Evolutionary conservation across 768 basidiomycete species (phyloP).

Genomic region (Suillus fuscotomentosus): DNA sequence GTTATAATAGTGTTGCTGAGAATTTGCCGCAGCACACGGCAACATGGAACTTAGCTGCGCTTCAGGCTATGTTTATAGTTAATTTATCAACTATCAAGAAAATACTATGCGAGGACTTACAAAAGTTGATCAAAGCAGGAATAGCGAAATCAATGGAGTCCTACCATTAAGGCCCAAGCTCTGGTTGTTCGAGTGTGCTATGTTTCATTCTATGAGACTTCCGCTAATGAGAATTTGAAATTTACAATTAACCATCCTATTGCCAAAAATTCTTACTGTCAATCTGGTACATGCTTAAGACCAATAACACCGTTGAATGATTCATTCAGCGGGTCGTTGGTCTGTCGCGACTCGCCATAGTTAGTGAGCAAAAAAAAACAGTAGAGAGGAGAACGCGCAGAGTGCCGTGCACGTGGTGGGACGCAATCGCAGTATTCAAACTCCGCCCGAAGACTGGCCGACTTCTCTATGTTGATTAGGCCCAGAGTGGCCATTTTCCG

Average conservation of each 20-base stretch:
- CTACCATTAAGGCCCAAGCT: conserved; percentile 2
- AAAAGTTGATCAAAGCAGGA: conserved; percentile 5
- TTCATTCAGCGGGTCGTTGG: no score
- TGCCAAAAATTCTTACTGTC: no score
- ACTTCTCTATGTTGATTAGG: no score
- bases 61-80: conserved; percentile 50
- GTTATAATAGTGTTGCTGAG: conserved; percentile 33
- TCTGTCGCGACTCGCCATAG: no score
- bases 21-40: conserved; percentile 53
- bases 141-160: conserved; percentile 1
- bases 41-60: conserved; percentile 53
- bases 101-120: conserved; percentile 8
- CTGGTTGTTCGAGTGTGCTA: neutral
- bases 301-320: no score
- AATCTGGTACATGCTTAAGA: no score
- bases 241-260: neutral
- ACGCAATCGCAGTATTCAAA: no score
- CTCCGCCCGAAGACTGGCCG: no score
- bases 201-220: neutral
- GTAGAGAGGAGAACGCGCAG: no score
- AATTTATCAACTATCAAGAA: conserved; percentile 8
- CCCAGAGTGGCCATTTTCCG: no score
- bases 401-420: no score
- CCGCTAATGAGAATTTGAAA: neutral
- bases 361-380: no score